Evolutionary conservation across 2,329 filamentous ascomycete genomes (phyloP).

Genomic region (Colletotrichum siamense): DNA sequence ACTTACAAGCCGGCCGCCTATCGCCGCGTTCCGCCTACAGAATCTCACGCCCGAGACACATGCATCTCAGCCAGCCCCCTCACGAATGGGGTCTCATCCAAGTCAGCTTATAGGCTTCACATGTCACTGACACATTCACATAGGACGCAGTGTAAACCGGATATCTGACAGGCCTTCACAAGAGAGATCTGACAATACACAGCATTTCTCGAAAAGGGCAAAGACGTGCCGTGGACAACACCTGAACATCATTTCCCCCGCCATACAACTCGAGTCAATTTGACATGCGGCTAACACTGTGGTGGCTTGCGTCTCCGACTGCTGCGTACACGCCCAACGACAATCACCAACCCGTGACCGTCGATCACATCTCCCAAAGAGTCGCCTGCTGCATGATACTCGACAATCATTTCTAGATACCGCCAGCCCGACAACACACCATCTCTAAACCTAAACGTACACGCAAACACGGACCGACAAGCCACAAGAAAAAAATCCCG

Average conservation of each 20-base stretch:
- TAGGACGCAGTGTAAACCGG: neutral
- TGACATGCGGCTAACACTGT: neutral
- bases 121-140: neutral
- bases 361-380: neutral
- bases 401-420: neutral
- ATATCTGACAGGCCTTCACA: neutral
- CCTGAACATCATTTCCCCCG: neutral
- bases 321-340: neutral
- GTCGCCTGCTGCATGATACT: neutral
- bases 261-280: neutral
- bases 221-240: neutral
- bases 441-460: neutral
- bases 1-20: neutral
- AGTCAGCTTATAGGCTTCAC: neutral
- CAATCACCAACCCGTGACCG: neutral
- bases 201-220: neutral
- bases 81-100: neutral
- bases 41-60: neutral
- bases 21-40: neutral
- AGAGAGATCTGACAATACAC: neutral
- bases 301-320: neutral
- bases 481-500: neutral
- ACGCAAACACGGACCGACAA: neutral
- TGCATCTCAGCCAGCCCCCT: neutral
- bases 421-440: neutral